Evolutionary conservation across 1,284 basidiomycete species (phyloP).

Genomic region (Cutaneotrichosporon sp.): DNA sequence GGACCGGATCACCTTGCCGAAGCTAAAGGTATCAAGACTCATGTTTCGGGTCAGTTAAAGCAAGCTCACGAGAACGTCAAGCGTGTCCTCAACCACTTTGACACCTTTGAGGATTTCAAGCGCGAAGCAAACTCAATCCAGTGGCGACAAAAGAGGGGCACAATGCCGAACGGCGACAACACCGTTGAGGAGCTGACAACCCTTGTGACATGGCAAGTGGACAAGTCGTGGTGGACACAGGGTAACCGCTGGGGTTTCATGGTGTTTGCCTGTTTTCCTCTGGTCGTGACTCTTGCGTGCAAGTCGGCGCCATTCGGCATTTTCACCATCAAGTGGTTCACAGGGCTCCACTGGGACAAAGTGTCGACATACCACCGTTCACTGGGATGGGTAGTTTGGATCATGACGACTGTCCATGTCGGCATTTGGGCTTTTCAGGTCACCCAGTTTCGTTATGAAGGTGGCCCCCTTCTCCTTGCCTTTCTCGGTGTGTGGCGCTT

Average conservation of each 20-base stretch:
- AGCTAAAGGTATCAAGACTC: neutral
- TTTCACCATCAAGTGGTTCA: slow-evolving; percentile 63
- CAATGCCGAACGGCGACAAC: neutral
- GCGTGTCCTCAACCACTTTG: slow-evolving; percentile 24
- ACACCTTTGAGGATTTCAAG: slow-evolving; percentile 13
- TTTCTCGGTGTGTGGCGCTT: slow-evolving; percentile 67
- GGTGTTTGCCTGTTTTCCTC: slow-evolving; percentile 69
- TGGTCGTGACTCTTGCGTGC: slow-evolving; percentile 69
- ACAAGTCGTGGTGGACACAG: slow-evolving; percentile 76
- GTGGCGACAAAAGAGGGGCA: neutral
- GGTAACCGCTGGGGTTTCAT: slow-evolving; percentile 69
- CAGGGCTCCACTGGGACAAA: slow-evolving; percentile 71
- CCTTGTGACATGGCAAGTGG: slow-evolving; percentile 1
- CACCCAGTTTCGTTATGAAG: slow-evolving; percentile 53
- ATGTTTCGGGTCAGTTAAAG: neutral
- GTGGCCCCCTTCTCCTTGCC: slow-evolving; percentile 56
- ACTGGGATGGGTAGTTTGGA: slow-evolving; percentile 68
- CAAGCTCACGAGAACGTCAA: neutral
- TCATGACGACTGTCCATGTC: slow-evolving; percentile 64
- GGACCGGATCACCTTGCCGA: slow-evolving; percentile 68
- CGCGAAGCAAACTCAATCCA: neutral
- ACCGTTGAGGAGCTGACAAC: slow-evolving; percentile 5
- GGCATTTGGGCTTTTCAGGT: slow-evolving; percentile 71
- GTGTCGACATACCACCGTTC: slow-evolving; percentile 67
- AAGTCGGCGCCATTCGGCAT: slow-evolving; percentile 77